Evolutionary conservation across 257 asterid genomes (phyloP).

Genomic region (Voacanga thouarsii): DNA sequence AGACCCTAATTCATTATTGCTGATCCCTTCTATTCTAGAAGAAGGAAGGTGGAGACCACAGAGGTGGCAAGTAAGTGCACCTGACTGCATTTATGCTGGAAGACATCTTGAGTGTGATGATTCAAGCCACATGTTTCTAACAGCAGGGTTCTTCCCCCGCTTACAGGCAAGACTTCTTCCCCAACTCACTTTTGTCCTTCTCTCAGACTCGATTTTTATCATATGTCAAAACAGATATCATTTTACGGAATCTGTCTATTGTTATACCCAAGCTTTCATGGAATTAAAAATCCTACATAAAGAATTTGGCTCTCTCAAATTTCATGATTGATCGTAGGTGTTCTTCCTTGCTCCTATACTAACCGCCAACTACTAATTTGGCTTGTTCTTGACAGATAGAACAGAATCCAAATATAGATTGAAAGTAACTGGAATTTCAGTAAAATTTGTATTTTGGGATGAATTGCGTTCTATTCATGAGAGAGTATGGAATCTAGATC

Average conservation of each 20-base stretch:
- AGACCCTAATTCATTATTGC: slow-evolving; percentile 46
- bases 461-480: too few relatives aligned
- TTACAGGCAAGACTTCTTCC: slow-evolving; percentile 54
- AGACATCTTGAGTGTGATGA: slow-evolving; percentile 76
- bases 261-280: background rate
- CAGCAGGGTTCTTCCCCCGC: slow-evolving; percentile 78
- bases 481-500: background rate
- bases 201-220: background rate
- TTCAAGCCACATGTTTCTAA: slow-evolving; percentile 64
- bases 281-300: background rate
- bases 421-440: too few relatives aligned
- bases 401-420: background rate
- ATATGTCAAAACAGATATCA: background rate
- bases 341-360: background rate
- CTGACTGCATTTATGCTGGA: slow-evolving; percentile 58
- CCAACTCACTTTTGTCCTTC: background rate
- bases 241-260: background rate
- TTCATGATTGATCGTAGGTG: background rate
- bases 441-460: too few relatives aligned
- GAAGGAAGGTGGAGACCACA: slow-evolving; percentile 69
- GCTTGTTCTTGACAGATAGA: background rate
- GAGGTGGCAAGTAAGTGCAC: slow-evolving; percentile 47
- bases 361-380: background rate
- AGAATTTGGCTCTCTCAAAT: background rate
- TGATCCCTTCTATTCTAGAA: slow-evolving; percentile 65